Evolutionary conservation across 192 early-diverging fungal genomes (phyloP).

Genomic region (Mycoemilia scoparia): DNA sequence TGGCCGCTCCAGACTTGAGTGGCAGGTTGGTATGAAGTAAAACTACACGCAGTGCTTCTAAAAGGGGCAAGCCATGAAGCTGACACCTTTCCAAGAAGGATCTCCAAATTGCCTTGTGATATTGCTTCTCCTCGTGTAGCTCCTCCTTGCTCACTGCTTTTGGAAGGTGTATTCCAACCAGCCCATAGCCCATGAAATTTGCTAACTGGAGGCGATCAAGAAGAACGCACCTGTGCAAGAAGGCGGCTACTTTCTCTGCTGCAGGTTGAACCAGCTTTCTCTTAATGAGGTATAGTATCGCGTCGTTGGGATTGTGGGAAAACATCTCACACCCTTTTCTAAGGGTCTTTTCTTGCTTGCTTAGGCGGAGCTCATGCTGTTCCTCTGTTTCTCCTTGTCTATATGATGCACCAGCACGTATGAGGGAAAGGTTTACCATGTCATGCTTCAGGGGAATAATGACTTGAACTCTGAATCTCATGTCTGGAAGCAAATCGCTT

Average conservation of each 20-base stretch:
- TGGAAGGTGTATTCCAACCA: constrained; percentile 25
- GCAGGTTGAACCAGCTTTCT: constrained; percentile 20
- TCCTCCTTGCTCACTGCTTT: constrained; percentile 21
- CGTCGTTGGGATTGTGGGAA: constrained; percentile 26
- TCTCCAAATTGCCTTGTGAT: constrained; percentile 25
- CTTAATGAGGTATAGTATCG: constrained; percentile 24
- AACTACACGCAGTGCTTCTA: constrained; percentile 29
- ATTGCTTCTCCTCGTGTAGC: constrained; percentile 23
- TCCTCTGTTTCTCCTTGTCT: constrained; percentile 21
- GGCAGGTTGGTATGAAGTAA: constrained; percentile 27
- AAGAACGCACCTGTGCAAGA: constrained; percentile 29
- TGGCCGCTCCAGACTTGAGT: constrained; percentile 13
- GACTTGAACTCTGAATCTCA: constrained; percentile 20
- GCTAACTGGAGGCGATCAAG: constrained; percentile 28
- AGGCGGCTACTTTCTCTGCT: constrained; percentile 20
- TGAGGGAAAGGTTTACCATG: constrained; percentile 8
- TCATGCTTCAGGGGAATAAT: constrained; percentile 14
- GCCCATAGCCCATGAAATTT: constrained; percentile 22
- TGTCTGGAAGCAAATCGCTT: constrained; percentile 4
- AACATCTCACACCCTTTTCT: constrained; percentile 23
- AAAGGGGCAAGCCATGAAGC: constrained; percentile 21
- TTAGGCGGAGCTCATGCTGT: constrained; percentile 18
- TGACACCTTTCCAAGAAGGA: constrained; percentile 27
- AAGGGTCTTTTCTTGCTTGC: constrained; percentile 24
- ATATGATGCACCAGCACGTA: constrained; percentile 24